A percentile compares a stretch with the other conserved stretches of the same genome.
phyloP scores from a whole-genome alignment of 108 stramenopile species.

The Stephanodiscus minutulus region DNA sequence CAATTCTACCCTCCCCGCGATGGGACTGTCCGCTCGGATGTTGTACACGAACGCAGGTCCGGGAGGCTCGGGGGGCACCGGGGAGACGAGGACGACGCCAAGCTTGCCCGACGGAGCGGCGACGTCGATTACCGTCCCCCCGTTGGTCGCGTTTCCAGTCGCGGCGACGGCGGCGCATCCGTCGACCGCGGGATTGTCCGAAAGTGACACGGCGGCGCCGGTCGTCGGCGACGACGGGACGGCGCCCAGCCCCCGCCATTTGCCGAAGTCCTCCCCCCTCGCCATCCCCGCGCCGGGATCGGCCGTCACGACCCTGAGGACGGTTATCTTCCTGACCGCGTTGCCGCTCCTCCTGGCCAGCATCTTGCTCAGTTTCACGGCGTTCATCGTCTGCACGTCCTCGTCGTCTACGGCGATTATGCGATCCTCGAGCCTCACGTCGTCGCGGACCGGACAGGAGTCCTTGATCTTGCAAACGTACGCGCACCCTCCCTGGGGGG shows the following conservation, averaged over 20 bases:
- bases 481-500: conserved; percentile 14
- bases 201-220: neutral
- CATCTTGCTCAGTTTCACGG: conserved; percentile 6
- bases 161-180: neutral
- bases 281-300: neutral
- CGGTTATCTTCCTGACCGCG: neutral
- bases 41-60: conserved; percentile 30
- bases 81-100: conserved; percentile 12
- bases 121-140: neutral
- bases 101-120: conserved; percentile 22
- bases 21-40: conserved; percentile 26
- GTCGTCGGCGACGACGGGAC: neutral
- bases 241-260: neutral
- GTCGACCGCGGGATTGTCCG: neutral
- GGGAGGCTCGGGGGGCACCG: conserved; percentile 4
- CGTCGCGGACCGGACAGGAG: conserved; percentile 4
- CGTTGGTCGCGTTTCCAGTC: neutral
- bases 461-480: conserved; percentile 4
- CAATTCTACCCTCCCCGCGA: conserved; percentile 46
- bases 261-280: too few relatives aligned
- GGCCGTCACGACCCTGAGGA: neutral
- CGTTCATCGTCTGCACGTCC: conserved; percentile 7
- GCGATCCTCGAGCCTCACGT: neutral
- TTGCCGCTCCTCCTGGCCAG: conserved; percentile 5
- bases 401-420: conserved; percentile 13